Evolutionary conservation across 306 rosid genomes (phyloP).

Genomic region (Prunus davidiana): DNA sequence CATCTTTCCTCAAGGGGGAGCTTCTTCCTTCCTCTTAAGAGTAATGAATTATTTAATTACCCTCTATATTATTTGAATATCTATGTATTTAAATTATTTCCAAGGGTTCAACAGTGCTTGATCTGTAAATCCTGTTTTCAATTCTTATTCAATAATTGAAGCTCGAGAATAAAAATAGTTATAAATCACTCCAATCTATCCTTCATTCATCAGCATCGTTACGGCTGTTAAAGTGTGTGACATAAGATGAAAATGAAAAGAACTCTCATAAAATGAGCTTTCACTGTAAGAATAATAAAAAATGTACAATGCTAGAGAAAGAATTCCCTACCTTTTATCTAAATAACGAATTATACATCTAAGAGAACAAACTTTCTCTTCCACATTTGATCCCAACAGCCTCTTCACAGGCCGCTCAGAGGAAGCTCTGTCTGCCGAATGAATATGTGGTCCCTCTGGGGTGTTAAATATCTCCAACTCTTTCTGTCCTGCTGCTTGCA

Average conservation of each 20-base stretch:
- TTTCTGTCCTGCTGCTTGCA: conserved; percentile 1
- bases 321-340: background rate
- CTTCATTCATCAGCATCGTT: background rate
- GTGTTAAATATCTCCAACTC: conserved; percentile 1
- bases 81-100: no score
- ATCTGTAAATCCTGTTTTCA: background rate
- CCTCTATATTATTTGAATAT: no score
- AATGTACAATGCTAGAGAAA: background rate
- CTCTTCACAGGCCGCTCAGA: background rate
- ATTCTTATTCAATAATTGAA: background rate
- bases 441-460: background rate
- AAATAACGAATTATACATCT: background rate
- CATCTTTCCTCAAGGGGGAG: conserved; percentile 36
- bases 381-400: background rate
- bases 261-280: background rate
- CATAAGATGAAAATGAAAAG: background rate
- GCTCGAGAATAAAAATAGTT: background rate
- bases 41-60: background rate
- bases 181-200: background rate
- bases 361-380: background rate
- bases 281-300: conserved; percentile 5
- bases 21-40: conserved; percentile 29
- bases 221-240: no score
- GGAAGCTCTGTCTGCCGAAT: conserved; percentile 5
- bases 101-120: background rate